Conservation (phyloP, 106 monocot species). For the Narthecium ossifragum region DNA sequence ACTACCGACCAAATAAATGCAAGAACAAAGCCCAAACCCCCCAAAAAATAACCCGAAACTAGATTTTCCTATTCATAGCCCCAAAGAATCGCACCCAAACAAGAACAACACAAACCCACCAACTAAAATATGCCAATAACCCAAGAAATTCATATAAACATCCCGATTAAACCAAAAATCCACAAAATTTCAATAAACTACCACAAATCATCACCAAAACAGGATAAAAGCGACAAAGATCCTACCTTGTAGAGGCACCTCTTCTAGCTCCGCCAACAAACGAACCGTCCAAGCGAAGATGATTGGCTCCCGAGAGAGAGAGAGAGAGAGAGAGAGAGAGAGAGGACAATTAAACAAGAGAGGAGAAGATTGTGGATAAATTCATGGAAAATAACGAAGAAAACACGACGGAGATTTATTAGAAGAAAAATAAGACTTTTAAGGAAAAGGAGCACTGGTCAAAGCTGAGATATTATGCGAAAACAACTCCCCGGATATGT, state of each 20-base stretch:
- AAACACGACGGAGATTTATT: not conserved
- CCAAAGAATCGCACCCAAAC: not conserved
- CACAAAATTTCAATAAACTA: not conserved
- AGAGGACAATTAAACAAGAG: not conserved
- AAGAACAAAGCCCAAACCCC: too few relatives aligned
- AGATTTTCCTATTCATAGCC: too few relatives aligned
- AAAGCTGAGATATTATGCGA: constrained; percentile 32
- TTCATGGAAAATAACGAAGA: not conserved
- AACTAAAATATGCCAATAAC: not conserved
- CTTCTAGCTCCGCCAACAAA: not conserved
- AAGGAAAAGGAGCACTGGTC: constrained; percentile 32
- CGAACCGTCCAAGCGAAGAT: not conserved
- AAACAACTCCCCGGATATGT: constrained; percentile 21
- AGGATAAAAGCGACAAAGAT: not conserved
- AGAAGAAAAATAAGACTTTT: constrained; percentile 9
- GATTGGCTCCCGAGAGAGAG: not conserved
- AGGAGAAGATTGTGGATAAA: not conserved
- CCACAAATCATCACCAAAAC: not conserved
- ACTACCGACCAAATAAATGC: too few relatives aligned
- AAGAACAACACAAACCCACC: not conserved
- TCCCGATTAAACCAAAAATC: not conserved
- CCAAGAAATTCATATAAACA: not conserved
- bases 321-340: not conserved
- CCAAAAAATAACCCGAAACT: too few relatives aligned
- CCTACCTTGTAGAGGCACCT: not conserved